Conservation (phyloP, 768 basidiomycete species). For the Boletus subparvulus region DNA sequence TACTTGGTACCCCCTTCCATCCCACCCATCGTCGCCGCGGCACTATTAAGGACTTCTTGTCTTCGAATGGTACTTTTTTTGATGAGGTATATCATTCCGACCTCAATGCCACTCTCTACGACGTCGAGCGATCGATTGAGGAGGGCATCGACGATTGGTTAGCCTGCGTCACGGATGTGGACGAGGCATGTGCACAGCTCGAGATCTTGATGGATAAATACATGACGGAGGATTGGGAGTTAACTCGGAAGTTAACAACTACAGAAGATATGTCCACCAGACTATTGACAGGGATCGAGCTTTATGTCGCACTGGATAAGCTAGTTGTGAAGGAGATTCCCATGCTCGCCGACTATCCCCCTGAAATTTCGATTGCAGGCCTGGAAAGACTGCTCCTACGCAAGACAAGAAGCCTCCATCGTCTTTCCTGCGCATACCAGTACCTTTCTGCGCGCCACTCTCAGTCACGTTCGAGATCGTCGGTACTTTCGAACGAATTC, state of each 20-base stretch:
- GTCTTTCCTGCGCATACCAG: constrained; percentile 23
- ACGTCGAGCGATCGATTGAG: constrained; percentile 37
- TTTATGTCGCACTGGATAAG: constrained; percentile 36
- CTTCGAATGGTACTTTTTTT: constrained; percentile 9
- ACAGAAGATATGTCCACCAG: constrained; percentile 41
- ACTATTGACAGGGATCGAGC: constrained; percentile 36
- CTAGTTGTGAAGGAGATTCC: constrained; percentile 21
- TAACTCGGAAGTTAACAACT: neutral
- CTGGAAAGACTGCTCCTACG: constrained; percentile 28
- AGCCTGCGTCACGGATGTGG: neutral
- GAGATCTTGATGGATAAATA: constrained; percentile 25
- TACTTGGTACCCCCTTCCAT: neutral
- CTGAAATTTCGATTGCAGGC: constrained; percentile 23
- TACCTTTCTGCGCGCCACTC: constrained; percentile 36
- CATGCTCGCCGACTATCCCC: constrained; percentile 32
- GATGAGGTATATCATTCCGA: constrained; percentile 2
- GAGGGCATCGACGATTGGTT: constrained; percentile 36
- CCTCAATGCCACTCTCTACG: constrained; percentile 27
- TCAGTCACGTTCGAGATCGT: constrained; percentile 13
- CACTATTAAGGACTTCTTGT: constrained; percentile 17
- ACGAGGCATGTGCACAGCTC: constrained; percentile 12
- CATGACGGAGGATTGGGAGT: constrained; percentile 14
- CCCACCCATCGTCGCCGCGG: constrained; percentile 2
- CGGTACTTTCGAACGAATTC: constrained; percentile 32
- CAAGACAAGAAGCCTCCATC: constrained; percentile 26